phyloP scores from a whole-genome alignment of 2,329 filamentous ascomycete species.

The Fonsecaea monophora region DNA sequence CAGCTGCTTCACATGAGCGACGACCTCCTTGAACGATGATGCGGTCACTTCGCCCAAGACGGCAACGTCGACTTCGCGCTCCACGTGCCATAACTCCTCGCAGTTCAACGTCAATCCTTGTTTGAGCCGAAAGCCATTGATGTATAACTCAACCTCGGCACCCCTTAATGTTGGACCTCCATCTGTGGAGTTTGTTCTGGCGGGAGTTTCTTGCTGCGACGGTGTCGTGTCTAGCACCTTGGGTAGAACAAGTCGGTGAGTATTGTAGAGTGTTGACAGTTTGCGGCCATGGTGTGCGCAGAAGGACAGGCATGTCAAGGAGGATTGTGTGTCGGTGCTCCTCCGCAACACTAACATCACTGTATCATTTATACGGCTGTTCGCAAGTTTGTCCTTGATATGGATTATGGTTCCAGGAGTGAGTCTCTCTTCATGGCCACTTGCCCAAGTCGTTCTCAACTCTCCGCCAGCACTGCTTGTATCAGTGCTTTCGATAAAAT shows the following conservation, averaged over 20 bases:
- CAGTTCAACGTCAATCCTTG: neutral
- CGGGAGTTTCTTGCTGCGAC: neutral
- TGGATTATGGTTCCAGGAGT: conserved; percentile 1
- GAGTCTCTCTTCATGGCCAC: neutral
- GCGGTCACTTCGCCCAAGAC: conserved; percentile 1
- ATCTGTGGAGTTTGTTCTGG: neutral
- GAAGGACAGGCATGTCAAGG: conserved; percentile 12
- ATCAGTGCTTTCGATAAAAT: conserved; percentile 5
- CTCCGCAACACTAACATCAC: conserved; percentile 6
- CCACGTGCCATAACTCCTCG: conserved; percentile 9
- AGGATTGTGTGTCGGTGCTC: conserved; percentile 4
- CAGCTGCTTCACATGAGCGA: conserved; percentile 1
- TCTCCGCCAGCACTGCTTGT: neutral
- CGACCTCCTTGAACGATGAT: conserved; percentile 5
- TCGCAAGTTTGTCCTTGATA: neutral
- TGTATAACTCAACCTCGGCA: neutral
- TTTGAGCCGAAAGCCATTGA: conserved; percentile 1
- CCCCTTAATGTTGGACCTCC: neutral
- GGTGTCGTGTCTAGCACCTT: neutral
- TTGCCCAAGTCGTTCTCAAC: neutral
- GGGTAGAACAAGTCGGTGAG: neutral
- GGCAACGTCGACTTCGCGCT: conserved; percentile 6
- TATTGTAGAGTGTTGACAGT: neutral
- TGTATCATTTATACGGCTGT: neutral
- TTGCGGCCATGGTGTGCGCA: neutral